Evolutionary conservation across 2,329 filamentous ascomycete genomes (phyloP).

Genomic region (Trichoderma polysporum): DNA sequence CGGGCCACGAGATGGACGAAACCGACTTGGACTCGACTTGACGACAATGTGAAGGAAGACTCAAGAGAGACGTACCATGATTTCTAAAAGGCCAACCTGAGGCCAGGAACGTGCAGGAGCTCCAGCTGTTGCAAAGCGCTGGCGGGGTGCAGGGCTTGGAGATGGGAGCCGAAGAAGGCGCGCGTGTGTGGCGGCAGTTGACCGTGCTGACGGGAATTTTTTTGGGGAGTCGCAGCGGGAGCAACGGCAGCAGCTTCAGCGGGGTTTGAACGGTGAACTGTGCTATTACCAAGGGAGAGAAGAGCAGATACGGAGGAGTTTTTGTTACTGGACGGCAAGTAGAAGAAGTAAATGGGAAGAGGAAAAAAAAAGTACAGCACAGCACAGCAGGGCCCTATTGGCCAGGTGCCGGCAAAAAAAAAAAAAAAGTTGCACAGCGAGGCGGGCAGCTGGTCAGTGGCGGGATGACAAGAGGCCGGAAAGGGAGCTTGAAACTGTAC

Average conservation of each 20-base stretch:
- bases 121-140: constrained; percentile 12
- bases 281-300: background rate
- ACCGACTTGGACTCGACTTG: background rate
- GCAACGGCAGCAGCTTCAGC: constrained; percentile 1
- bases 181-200: constrained; percentile 20
- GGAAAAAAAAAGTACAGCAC: background rate
- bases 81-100: constrained; percentile 10
- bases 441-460: background rate
- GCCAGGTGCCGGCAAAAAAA: background rate
- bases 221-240: constrained; percentile 8
- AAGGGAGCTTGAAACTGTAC: background rate
- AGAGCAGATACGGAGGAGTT: background rate
- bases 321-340: background rate
- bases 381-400: constrained; percentile 5
- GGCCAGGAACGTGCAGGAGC: constrained; percentile 19
- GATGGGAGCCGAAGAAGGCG: constrained; percentile 10
- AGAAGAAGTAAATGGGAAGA: background rate
- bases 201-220: constrained; percentile 8
- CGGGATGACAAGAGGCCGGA: background rate
- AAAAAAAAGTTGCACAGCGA: background rate
- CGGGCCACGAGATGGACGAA: background rate
- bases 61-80: constrained; percentile 18
- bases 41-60: background rate
- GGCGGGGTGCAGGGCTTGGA: constrained; percentile 11
- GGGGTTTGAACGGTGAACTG: background rate